Conservation (phyloP, 2,329 filamentous ascomycete species). For the Keithomyces neogunnii region DNA sequence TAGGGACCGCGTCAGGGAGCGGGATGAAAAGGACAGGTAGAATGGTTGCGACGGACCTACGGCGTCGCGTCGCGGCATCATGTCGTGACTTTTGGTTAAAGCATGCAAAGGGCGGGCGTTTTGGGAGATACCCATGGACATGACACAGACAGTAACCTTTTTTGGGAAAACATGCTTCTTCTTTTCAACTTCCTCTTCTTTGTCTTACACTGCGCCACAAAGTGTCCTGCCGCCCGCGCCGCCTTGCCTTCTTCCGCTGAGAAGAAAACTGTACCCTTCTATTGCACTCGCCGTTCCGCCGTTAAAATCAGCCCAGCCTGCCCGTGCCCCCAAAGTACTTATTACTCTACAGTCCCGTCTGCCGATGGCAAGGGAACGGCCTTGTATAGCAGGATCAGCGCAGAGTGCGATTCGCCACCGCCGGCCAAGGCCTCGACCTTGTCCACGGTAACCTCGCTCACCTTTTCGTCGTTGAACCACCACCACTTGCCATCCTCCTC, state of each 20-base stretch:
- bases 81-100: neutral
- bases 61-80: no score
- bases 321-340: conserved; percentile 1
- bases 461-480: conserved; percentile 99
- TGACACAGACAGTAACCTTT: neutral
- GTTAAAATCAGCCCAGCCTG: no score
- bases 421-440: conserved; percentile 87
- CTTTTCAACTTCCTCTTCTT: neutral
- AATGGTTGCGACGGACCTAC: neutral
- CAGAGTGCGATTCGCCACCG: conserved; percentile 80
- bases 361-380: conserved; percentile 60
- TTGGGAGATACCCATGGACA: conserved; percentile 5
- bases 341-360: conserved; percentile 33
- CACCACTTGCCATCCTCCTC: conserved; percentile 95
- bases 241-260: neutral
- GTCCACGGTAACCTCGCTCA: conserved; percentile 81
- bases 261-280: no score
- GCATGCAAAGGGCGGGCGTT: conserved; percentile 4
- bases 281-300: no score
- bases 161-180: no score
- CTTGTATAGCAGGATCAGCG: conserved; percentile 70
- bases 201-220: neutral
- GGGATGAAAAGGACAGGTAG: conserved; percentile 17
- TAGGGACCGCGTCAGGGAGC: conserved; percentile 28
- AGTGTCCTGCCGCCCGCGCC: neutral